These are phyloP conservation scores for Fusarium protoensiforme DNA, from an alignment of 2,329 filamentous ascomycete species.

Conservation along the genomic window DNA sequence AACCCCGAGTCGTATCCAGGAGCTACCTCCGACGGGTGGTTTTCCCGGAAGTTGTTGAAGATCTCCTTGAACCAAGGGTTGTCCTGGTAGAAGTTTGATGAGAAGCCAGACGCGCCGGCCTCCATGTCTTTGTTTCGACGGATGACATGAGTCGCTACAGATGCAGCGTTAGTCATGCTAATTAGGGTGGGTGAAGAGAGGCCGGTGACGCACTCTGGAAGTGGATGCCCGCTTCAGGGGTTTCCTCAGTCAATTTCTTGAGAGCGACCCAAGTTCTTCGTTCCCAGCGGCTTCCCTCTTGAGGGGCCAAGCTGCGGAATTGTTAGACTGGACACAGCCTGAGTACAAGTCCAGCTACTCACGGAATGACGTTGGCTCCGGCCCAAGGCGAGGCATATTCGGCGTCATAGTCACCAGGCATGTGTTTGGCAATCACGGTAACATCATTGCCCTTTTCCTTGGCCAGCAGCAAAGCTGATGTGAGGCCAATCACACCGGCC, in stretches of 20 bases:
- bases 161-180: background rate
- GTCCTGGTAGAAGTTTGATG: conserved; percentile 65
- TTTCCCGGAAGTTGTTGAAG: conserved; percentile 73
- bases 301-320: conserved; percentile 52
- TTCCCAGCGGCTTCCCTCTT: conserved; percentile 64
- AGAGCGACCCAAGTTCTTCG: conserved; percentile 71
- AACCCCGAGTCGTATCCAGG: conserved; percentile 57
- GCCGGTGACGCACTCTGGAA: conserved; percentile 67
- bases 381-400: conserved; percentile 92
- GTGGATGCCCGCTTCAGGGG: conserved; percentile 82
- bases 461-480: background rate
- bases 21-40: conserved; percentile 48
- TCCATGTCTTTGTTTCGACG: conserved; percentile 67
- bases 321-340: background rate
- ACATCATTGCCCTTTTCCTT: conserved; percentile 47
- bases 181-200: conserved; percentile 50
- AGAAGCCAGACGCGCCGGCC: conserved; percentile 50
- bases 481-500: background rate
- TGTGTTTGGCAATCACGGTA: conserved; percentile 83
- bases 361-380: conserved; percentile 82
- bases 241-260: conserved; percentile 66
- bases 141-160: background rate
- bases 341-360: conserved; percentile 40
- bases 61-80: conserved; percentile 80
- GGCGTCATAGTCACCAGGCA: conserved; percentile 91